Evolutionary conservation across 78 protist species (phyloP).

Genomic region (Cyanophora paradoxa): DNA sequence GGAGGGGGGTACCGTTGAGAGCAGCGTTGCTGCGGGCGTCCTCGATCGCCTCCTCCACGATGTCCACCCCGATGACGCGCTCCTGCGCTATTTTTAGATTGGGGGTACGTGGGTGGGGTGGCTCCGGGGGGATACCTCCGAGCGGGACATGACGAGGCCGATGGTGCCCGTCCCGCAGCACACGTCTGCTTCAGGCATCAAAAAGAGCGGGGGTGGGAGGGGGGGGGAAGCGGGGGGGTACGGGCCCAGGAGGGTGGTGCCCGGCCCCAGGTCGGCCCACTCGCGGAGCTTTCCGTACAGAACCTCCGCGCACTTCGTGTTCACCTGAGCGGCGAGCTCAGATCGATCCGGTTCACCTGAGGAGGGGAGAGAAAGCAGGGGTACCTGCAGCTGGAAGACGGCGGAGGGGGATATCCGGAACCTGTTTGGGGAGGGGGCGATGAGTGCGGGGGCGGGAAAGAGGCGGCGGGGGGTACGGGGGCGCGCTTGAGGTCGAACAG

Average conservation of each 20-base stretch:
- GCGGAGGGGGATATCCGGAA: slow-evolving; percentile 10
- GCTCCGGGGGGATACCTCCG: too few relatives aligned
- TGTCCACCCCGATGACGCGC: slow-evolving; percentile 11
- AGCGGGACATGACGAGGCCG: slow-evolving; percentile 1
- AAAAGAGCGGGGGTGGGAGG: too few relatives aligned
- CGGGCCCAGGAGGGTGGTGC: not conserved
- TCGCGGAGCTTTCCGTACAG: not conserved
- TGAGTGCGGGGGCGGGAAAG: not conserved
- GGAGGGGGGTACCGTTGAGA: too few relatives aligned
- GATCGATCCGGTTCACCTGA: too few relatives aligned
- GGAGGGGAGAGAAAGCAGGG: not conserved
- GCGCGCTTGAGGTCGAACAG: not conserved
- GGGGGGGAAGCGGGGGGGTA: too few relatives aligned
- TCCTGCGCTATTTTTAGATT: too few relatives aligned
- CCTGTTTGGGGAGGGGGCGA: not conserved
- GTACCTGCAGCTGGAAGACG: not conserved
- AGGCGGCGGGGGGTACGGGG: not conserved
- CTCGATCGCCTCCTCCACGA: not conserved
- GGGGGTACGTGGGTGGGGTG: too few relatives aligned
- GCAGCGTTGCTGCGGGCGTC: not conserved
- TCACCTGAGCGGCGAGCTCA: not conserved
- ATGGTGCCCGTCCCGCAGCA: slow-evolving; percentile 23
- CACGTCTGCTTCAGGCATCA: too few relatives aligned
- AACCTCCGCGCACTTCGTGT: slow-evolving; percentile 9
- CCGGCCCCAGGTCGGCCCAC: not conserved